Conservation (phyloP, 495 filamentous ascomycete species). For the Xylaria palmicola region DNA sequence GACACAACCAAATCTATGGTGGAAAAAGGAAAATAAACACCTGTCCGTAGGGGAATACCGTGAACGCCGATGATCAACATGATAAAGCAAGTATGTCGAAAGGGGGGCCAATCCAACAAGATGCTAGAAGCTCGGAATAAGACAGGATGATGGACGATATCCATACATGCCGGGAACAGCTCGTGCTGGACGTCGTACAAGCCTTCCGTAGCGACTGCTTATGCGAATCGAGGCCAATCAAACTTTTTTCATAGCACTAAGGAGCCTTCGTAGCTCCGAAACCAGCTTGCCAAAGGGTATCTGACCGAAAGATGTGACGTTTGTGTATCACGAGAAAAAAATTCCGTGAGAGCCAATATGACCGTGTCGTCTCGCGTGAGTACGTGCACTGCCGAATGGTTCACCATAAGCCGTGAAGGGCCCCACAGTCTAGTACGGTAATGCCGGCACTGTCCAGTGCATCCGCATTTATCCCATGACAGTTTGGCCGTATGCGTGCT, state of each 20-base stretch:
- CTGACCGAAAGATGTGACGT: constrained; percentile 29
- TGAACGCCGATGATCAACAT: constrained; percentile 26
- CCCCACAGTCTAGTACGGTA: no score
- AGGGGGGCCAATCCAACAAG: neutral
- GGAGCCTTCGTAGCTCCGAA: constrained; percentile 2
- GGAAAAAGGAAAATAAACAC: constrained; percentile 19
- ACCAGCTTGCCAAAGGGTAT: constrained; percentile 25
- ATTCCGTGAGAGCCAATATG: constrained; percentile 19
- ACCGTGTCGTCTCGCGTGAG: neutral
- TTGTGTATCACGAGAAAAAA: constrained; percentile 25
- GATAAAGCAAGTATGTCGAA: constrained; percentile 19
- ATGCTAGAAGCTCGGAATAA: neutral
- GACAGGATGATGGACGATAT: neutral
- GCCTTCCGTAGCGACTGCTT: neutral
- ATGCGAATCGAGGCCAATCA: neutral
- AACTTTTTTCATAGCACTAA: neutral
- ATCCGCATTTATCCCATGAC: constrained; percentile 54
- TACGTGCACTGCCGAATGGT: neutral
- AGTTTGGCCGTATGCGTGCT: constrained; percentile 62
- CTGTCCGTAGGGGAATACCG: constrained; percentile 22
- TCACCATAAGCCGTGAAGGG: no score
- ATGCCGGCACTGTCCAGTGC: no score
- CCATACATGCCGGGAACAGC: neutral
- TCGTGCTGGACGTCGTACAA: neutral
- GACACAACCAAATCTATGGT: constrained; percentile 32